Evolutionary conservation across 768 basidiomycete genomes (phyloP).

Genomic region (Suillus brevipes): DNA sequence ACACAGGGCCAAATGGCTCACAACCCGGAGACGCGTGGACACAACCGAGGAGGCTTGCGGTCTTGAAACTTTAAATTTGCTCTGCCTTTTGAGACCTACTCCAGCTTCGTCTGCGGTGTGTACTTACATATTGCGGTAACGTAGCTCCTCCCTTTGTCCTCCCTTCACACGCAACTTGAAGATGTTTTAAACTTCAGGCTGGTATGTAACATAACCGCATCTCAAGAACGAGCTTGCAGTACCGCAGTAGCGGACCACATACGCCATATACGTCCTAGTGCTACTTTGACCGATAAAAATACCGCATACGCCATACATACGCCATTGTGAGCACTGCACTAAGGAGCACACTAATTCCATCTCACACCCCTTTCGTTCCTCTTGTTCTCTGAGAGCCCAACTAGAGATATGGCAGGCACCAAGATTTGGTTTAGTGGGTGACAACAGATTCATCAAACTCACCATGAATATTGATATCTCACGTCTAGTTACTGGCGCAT

Average conservation of each 20-base stretch:
- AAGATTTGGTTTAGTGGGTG: slow-evolving; percentile 2
- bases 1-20: neutral
- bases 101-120: no score
- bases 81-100: no score
- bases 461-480: neutral
- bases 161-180: no score
- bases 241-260: neutral
- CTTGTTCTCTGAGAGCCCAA: neutral
- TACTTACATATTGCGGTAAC: no score
- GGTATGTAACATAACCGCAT: neutral
- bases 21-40: no score
- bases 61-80: no score
- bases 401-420: neutral
- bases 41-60: no score
- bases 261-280: neutral
- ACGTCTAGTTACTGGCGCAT: slow-evolving; percentile 33
- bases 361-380: neutral
- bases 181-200: no score
- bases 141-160: no score
- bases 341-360: neutral
- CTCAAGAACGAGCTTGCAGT: neutral
- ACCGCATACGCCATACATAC: neutral
- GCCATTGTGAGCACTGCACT: neutral
- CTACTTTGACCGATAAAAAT: neutral
- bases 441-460: neutral